A percentile compares a stretch with the other conserved stretches of the same genome.
Evolutionary conservation across 352 stramenopile genomes (phyloP).

Genomic region (Thalassiosira pacifica): DNA sequence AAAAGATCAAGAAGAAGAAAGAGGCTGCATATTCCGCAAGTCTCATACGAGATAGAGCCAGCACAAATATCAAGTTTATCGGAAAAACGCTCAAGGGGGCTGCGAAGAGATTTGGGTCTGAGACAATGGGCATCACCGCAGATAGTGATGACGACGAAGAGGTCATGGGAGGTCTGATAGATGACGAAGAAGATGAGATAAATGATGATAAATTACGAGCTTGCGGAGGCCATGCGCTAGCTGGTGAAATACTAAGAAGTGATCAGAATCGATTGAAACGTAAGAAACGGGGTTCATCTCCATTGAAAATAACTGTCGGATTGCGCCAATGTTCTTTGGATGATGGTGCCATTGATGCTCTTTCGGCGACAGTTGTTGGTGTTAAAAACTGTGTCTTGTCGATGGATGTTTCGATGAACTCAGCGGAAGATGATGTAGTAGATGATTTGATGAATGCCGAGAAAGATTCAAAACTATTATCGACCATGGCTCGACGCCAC

Average conservation of each 20-base stretch:
- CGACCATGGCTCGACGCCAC: slow-evolving; percentile 74
- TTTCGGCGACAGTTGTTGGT: slow-evolving; percentile 70
- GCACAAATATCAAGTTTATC: slow-evolving; percentile 82
- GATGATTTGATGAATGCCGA: slow-evolving; percentile 62
- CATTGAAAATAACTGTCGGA: slow-evolving; percentile 56
- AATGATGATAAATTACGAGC: slow-evolving; percentile 39
- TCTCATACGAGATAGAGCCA: slow-evolving; percentile 79
- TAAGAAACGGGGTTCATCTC: slow-evolving; percentile 9
- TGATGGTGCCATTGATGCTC: slow-evolving; percentile 77
- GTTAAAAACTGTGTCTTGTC: slow-evolving; percentile 60
- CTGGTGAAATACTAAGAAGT: slow-evolving; percentile 47
- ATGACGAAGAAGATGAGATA: slow-evolving; percentile 59
- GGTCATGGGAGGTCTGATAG: slow-evolving; percentile 55
- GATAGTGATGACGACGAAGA: slow-evolving; percentile 87
- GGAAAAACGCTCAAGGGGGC: slow-evolving; percentile 71
- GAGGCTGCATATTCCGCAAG: slow-evolving; percentile 56
- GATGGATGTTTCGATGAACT: slow-evolving; percentile 81
- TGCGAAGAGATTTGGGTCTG: slow-evolving; percentile 64
- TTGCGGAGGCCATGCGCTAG: slow-evolving; percentile 62
- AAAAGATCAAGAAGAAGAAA: slow-evolving; percentile 73
- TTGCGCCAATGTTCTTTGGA: slow-evolving; percentile 81
- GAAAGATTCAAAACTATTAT: slow-evolving; percentile 56
- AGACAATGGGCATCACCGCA: slow-evolving; percentile 52
- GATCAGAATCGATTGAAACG: slow-evolving; percentile 12
- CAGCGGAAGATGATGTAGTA: slow-evolving; percentile 73